phyloP scores from a whole-genome alignment of 2,329 filamentous ascomycete genomes.

The Claviceps sp. region DNA sequence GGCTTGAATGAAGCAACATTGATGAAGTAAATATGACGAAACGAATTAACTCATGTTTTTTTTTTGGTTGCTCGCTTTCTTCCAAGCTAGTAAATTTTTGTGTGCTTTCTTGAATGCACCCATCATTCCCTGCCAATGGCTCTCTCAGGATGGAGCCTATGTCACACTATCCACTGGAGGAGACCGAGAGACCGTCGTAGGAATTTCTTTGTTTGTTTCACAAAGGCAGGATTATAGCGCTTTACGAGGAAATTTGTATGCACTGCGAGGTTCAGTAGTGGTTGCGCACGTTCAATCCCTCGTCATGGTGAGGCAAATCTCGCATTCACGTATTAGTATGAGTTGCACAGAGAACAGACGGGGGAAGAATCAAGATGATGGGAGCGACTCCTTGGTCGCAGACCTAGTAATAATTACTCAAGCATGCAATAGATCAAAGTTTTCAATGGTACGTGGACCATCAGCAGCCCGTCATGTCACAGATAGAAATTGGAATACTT shows the following conservation, averaged over 20 bases:
- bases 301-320: slow-evolving; percentile 1
- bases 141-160: background rate
- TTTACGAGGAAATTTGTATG: background rate
- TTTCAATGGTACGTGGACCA: background rate
- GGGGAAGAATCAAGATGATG: background rate
- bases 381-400: background rate
- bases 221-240: background rate
- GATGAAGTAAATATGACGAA: slow-evolving; percentile 1
- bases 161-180: background rate
- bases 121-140: background rate
- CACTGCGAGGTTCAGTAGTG: background rate
- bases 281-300: background rate
- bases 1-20: background rate
- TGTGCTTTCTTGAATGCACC: background rate
- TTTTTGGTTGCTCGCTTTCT: background rate
- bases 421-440: background rate
- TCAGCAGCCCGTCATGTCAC: background rate
- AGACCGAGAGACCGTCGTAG: background rate
- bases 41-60: background rate
- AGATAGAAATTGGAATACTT: background rate
- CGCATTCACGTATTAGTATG: background rate
- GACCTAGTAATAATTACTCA: background rate
- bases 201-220: background rate
- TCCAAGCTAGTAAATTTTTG: background rate
- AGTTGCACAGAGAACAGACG: background rate